Base-by-base conservation (phyloP, 106 monocot species). In the Gastrodia elata region DNA sequence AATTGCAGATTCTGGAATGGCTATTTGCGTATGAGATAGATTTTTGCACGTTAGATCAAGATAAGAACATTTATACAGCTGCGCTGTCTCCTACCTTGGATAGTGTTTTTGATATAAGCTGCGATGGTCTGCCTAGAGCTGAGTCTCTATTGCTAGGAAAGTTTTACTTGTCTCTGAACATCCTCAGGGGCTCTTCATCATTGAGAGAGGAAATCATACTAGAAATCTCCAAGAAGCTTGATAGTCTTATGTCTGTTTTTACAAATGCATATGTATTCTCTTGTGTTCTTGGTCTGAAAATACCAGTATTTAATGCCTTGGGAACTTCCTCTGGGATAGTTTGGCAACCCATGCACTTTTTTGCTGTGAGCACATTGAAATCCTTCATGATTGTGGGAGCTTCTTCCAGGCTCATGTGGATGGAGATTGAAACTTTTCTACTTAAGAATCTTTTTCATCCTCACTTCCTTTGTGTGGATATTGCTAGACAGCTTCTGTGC, bases 381-480 rank as follows among this genome's bases (percentile, higher is more conserved):
- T 77, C 81, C 48, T 99, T 91, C 80, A 80, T 99, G 80, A 84
- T 93, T 64, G 80, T 81, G 20, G 79, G 92, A 38, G 38, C 84
- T 69, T 82, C 86, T 80, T 84, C 81, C 34, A 48, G 22, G 72
- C 36, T 61, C 68, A 75, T 78, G 42, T 93, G 83, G 85, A 43
- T 65, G 9, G 90, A 85, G 71, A 70, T 93, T 34, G 86, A 98
- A 71, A 57, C 33, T 41, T 88, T 93, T 58, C 72, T 98, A 35
- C 65, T 85, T 27, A 64, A 85, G 55, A 91, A 91, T 70, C 71
- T 98, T 61, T 81, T 93, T 71, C 88, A 93, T 75, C 83, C 88
- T n/a, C 98, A 98, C 77, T 78, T 81, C 75, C 75, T 98, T 49
- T 87, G 88, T 61, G 30, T 74, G 40, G 88, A 93, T 76, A 84